phyloP scores from a whole-genome alignment of 164 flowering plant species.

The Liquidambar formosana region DNA sequence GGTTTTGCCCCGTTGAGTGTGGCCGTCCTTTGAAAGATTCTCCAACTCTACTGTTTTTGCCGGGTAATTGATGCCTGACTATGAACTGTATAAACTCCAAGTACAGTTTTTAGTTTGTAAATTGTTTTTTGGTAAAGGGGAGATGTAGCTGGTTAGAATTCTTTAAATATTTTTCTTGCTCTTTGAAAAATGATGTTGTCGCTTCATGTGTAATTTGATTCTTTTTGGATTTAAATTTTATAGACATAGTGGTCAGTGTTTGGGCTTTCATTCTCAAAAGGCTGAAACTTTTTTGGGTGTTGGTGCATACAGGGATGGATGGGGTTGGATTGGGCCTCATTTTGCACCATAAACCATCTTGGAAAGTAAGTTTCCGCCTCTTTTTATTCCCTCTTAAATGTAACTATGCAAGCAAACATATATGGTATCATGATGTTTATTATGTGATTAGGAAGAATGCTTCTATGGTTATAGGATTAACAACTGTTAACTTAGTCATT shows the following conservation, averaged over 20 bases:
- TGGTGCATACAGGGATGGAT: conserved; percentile 59
- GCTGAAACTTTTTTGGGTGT: conserved; percentile 6
- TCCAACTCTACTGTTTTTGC: conserved; percentile 73
- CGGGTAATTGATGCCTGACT: conserved; percentile 46
- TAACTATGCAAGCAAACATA: no score
- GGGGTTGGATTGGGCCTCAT: conserved; percentile 75
- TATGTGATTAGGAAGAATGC: no score
- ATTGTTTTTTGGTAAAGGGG: not conserved
- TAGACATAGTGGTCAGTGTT: not conserved
- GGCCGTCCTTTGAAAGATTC: conserved; percentile 58
- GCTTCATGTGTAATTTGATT: not conserved
- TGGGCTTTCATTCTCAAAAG: not conserved
- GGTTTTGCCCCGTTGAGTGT: conserved; percentile 77
- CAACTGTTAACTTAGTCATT: no score
- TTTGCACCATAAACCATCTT: conserved; percentile 74
- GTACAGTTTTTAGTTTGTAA: not conserved
- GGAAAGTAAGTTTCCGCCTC: conserved; percentile 57
- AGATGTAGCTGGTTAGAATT: not conserved
- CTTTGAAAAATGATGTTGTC: not conserved
- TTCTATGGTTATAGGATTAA: not conserved
- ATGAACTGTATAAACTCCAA: not conserved
- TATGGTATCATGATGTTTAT: no score
- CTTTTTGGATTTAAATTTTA: not conserved
- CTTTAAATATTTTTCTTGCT: not conserved
- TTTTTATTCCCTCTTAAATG: not conserved